Evolutionary conservation across 148 eudicot species (phyloP).

Genomic region (Chenopodium album): DNA sequence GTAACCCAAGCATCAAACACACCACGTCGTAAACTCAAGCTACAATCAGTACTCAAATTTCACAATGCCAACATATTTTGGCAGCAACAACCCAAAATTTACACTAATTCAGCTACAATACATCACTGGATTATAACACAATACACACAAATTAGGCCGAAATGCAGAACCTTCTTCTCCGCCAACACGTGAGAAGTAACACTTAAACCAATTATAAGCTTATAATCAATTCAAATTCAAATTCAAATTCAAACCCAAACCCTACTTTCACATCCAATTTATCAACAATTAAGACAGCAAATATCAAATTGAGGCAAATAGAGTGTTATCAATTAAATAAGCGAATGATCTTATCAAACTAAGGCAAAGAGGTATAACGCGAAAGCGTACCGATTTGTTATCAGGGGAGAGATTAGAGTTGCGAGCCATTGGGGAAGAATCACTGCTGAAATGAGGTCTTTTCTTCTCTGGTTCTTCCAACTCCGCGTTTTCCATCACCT

Average conservation of each 20-base stretch:
- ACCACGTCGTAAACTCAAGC: not conserved
- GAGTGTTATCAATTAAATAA: not conserved
- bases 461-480: slow-evolving; percentile 62
- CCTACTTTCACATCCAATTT: not conserved
- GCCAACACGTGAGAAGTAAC: not conserved
- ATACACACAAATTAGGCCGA: not conserved
- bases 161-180: not conserved
- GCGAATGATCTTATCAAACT: not conserved
- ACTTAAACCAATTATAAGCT: not conserved
- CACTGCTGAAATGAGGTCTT: slow-evolving; percentile 51
- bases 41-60: not conserved
- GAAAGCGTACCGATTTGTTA: slow-evolving; percentile 45
- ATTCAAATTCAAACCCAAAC: not conserved
- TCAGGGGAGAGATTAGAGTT: slow-evolving; percentile 57
- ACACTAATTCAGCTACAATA: not conserved
- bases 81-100: not conserved
- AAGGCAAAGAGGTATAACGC: not conserved
- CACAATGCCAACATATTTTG: not conserved
- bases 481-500: slow-evolving; percentile 61
- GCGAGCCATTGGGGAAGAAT: slow-evolving; percentile 63
- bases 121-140: not conserved
- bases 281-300: not conserved
- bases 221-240: not conserved
- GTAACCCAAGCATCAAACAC: not conserved
- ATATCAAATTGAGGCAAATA: no score